Percentiles rank a stretch among this genome's conserved stretches.
These are phyloP conservation scores for Aurantiochytrium sp. DNA, from an alignment of 108 stramenopile genomes.

Conservation along the genomic window DNA sequence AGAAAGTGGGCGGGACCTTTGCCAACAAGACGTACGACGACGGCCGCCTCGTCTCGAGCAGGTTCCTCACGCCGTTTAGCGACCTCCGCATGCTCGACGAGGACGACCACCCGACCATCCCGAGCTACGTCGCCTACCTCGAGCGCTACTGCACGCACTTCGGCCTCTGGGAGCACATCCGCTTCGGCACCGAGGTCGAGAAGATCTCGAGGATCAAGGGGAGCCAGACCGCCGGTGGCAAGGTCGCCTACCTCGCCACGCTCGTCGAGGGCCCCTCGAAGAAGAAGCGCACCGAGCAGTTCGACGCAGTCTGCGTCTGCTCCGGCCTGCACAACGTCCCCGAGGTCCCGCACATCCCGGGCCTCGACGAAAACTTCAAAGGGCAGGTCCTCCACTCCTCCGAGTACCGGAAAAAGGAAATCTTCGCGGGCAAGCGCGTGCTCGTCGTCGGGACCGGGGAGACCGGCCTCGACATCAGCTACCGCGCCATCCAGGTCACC, in stretches of 20 bases:
- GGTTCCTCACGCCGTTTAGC: neutral
- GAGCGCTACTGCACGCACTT: neutral
- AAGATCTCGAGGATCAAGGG: neutral
- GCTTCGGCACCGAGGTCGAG: neutral
- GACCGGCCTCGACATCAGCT: neutral
- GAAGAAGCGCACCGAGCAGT: neutral
- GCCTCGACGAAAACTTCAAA: neutral
- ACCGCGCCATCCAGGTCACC: neutral
- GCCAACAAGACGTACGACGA: neutral
- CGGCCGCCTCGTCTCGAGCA: neutral
- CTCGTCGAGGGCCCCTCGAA: neutral
- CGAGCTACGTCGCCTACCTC: neutral
- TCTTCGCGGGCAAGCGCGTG: neutral
- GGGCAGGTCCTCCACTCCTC: neutral
- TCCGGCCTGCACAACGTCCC: neutral
- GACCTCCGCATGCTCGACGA: neutral
- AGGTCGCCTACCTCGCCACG: no score
- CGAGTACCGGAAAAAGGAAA: neutral
- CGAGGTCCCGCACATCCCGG: neutral
- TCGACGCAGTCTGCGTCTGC: slow-evolving; percentile 7
- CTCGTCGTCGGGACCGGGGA: neutral
- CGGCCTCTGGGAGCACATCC: neutral
- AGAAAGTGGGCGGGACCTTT: neutral
- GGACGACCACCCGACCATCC: neutral
- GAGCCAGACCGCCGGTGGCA: no score